Evolutionary conservation across 1,284 basidiomycete species (phyloP), one percentile per base, ranked within the genome.

Genomic region (Ceratobasidium theobromae): DNA sequence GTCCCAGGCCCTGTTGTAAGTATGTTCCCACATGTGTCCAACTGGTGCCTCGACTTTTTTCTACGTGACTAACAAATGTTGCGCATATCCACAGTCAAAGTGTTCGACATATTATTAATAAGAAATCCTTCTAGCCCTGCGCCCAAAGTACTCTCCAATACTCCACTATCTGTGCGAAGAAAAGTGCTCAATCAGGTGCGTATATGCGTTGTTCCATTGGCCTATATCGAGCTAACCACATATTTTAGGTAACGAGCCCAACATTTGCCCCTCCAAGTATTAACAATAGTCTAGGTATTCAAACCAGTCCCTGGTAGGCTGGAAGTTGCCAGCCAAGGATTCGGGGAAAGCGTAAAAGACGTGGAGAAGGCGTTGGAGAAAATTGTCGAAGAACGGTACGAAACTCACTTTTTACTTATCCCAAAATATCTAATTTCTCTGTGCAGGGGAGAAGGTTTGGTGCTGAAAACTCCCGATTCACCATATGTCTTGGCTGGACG

Each of bases 1-100:
- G 84, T 62, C 89, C 93, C 28, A 83, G 93, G 1, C 94, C 94
- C 1, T 95, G 93, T 77, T 95, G 93, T 95, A 74, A 70, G 88
- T n/a, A n/a, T n/a, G n/a, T n/a, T n/a, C n/a, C n/a, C n/a, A n/a
- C n/a, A n/a, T n/a, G n/a, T n/a, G n/a, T n/a, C n/a, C n/a, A n/a
- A n/a, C n/a, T n/a, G n/a, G n/a, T n/a, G n/a, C n/a, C n/a, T n/a
- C n/a, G n/a, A n/a, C n/a, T n/a, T n/a, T n/a, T n/a, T n/a, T n/a
- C n/a, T n/a, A n/a, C n/a, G n/a, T n/a, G n/a, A n/a, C n/a, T n/a
- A n/a, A n/a, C n/a, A n/a, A n/a, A n/a, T n/a, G n/a, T n/a, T n/a
- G n/a, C n/a, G n/a, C n/a, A n/a, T 32, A 21, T 30, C 11, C 14
- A 4, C 69, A 95, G 94, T 96, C 83, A 97, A 95, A 75, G 83